Evolutionary conservation across 768 basidiomycete genomes (phyloP), one percentile per base, ranked within the genome.

Genomic region (Trametes meyenii): DNA sequence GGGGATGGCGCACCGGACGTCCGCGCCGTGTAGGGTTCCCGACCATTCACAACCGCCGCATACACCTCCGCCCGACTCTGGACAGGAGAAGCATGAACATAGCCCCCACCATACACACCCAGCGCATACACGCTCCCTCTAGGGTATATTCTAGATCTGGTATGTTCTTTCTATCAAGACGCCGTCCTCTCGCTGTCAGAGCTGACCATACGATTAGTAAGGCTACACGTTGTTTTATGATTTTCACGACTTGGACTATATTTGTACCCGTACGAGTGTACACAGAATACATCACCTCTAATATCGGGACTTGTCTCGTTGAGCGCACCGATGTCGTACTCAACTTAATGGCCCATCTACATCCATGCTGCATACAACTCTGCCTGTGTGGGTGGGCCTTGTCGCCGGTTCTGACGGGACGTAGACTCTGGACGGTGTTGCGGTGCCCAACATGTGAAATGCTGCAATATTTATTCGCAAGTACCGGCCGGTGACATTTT

Each of bases 21-120:
- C 62, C 16, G 62, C 62, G 62, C 62, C 62, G 26, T 43, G 56
- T n/a, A 8, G 56, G 39, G 38, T 63, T 2, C 45, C 51, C 19
- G 52, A 55, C 13, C 13, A 14, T 2, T 35, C 23, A 23, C 16
- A 55, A 5, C 21, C 39, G 17, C 16, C 52, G 39, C 19, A 29
- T 12, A 17, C 8, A 21, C 16, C 23, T 35, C 33, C 43, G 10
- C 11, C n/a, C n/a, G 19, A 35, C 17, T 12, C 43, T 12, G 24
- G 43, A 14, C 36, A 39, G 35, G 55, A 56, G 54, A 35, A 19
- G 19, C 19, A 46, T 3, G 21, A 42, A 23, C 45, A 46, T 33
- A 33, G 29, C 29, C 29, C 29, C 29, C 29, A 33, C 29, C 29
- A 33, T 33, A 33, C 19, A 13, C 45, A 13, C 19, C 21, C 21